phyloP scores from a whole-genome alignment of 495 filamentous ascomycete species.

The Copromyces sp. region DNA sequence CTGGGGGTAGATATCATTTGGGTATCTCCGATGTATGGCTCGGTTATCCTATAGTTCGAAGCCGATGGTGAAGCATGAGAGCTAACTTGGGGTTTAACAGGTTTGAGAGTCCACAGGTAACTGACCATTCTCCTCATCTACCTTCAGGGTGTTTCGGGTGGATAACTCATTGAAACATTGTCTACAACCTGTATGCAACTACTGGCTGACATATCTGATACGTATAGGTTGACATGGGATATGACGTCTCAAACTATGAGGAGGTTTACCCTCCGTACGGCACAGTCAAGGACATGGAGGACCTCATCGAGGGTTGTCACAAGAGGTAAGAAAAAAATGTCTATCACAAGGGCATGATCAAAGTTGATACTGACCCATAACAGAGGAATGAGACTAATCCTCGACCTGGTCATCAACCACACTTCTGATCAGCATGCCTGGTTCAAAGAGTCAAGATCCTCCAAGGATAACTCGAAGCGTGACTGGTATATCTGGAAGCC shows the following conservation, averaged over 20 bases:
- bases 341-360: not conserved
- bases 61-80: not conserved
- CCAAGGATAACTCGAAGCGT: constrained; percentile 49
- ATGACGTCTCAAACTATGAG: constrained; percentile 57
- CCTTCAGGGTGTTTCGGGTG: not conserved
- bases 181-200: not conserved
- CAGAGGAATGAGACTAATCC: constrained; percentile 57
- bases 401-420: constrained; percentile 72
- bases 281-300: constrained; percentile 50
- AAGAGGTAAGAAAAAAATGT: constrained; percentile 24
- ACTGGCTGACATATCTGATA: not conserved
- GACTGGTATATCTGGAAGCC: constrained; percentile 71
- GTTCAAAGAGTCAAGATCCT: constrained; percentile 58
- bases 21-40: constrained; percentile 47
- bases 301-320: constrained; percentile 44
- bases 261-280: constrained; percentile 52
- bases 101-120: constrained; percentile 51
- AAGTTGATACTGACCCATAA: constrained; percentile 20
- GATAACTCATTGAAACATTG: not conserved
- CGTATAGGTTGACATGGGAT: constrained; percentile 39
- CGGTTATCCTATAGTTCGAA: not conserved
- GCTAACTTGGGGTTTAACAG: not conserved
- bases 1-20: constrained; percentile 58
- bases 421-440: constrained; percentile 69
- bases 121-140: not conserved